Conservation (phyloP, 805 yeast genomes). For the Teunomyces stri region DNA sequence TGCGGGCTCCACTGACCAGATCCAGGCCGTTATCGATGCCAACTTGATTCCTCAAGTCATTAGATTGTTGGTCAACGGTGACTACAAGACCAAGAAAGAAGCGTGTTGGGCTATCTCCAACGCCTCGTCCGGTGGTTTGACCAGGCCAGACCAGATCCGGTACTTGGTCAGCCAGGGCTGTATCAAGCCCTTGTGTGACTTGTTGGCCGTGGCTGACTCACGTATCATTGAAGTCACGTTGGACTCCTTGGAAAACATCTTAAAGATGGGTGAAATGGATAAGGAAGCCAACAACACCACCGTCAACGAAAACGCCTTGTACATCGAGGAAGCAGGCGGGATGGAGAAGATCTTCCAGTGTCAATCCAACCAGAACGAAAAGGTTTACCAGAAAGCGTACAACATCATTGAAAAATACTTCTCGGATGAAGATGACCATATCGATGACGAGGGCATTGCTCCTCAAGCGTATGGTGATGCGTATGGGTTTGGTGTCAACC, state of each 20-base stretch:
- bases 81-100: constrained; percentile 94
- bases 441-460: constrained; percentile 66
- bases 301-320: constrained; percentile 84
- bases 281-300: constrained; percentile 69
- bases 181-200: constrained; percentile 94
- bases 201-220: constrained; percentile 82
- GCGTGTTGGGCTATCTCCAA: constrained; percentile 99
- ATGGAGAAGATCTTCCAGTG: constrained; percentile 93
- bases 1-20: constrained; percentile 94
- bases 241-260: constrained; percentile 91
- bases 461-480: constrained; percentile 79
- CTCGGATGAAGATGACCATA: constrained; percentile 69
- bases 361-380: constrained; percentile 88
- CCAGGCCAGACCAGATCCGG: constrained; percentile 89
- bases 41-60: constrained; percentile 90
- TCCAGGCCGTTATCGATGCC: constrained; percentile 94
- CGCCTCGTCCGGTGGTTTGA: constrained; percentile 93
- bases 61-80: constrained; percentile 74
- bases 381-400: constrained; percentile 88
- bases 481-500: constrained; percentile 80
- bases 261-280: constrained; percentile 92
- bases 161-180: constrained; percentile 94
- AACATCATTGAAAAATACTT: constrained; percentile 88
- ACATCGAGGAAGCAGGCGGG: constrained; percentile 97
- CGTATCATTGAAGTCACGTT: constrained; percentile 92